Evolutionary conservation across 768 basidiomycete species (phyloP), one percentile per base, ranked within the genome.

Genomic region (Tulasnella sp.): DNA sequence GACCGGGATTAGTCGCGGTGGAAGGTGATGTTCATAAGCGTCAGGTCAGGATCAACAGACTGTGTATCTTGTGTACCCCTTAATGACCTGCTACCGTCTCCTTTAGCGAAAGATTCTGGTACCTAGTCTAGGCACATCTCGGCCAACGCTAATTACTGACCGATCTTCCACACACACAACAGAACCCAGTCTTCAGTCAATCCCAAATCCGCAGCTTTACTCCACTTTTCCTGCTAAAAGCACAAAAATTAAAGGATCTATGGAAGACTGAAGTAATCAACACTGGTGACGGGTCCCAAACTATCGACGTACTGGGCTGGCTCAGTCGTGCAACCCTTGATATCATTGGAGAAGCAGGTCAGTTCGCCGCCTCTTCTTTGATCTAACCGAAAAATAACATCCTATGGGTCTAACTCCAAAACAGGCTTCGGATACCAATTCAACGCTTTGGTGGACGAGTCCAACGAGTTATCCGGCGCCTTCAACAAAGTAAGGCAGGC

Each of bases 141-240:
- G 16, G 14, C n/a, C 39, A 3, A 31, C 24, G 16, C 40, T 24
- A 56, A 39, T 1, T 31, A 14, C 42, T 72, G 62, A 39, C 39
- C 42, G 24, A 44, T 18, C 24, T n/a, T n/a, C n/a, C n/a, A n/a
- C 52, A 42, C 31, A 31, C 21, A 12, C 44, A 27, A 42, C 44
- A 79, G 78, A 79, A 79, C 24, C 78, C 78, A 24, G 78, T 52
- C 36, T 79, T 79, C 42, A 72, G 78, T 24, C 40, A 87, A 2
- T 84, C 87, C 0, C 91, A 91, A 81, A 87, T 92, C 58, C 86
- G 91, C 3, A 89, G 88, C 58, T 82, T 92, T 19, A 91, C 90
- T 0, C 86, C 86, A 18, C 89, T 90, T 9, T 92, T 92, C 80
- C 81, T 91, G 3, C 87, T 88, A 2, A 92, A 91, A 83, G 85